Evolutionary conservation across 305 asterid species (phyloP), one percentile per base, ranked within the genome.

Genomic region (Solanum hybrid): DNA sequence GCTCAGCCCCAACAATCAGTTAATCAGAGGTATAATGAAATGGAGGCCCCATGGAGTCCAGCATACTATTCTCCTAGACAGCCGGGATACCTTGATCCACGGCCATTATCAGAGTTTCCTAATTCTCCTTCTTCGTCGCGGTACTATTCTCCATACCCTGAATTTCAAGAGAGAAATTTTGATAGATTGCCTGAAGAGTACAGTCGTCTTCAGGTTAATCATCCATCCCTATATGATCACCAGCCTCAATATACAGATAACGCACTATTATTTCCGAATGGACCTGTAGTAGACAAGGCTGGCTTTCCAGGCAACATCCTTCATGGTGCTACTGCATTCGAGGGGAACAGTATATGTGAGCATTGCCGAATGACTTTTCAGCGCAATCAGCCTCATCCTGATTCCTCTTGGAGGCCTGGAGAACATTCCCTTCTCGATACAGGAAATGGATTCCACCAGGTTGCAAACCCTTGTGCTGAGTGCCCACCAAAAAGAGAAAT

Each of bases 31-130:
- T 95, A 91, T 89, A 96, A 81, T 90, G 99, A 96, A 87, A 93
- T 95, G 96, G 99, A 97, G 88, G 95, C 98, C 89, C 98, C 99
- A 5, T 97, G 99, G 99, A 97, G 99, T 90, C 99, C 99, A 40
- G 97, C 94, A 51, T 96, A 95, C 89, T 95, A 95, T 90, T 97
- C 99, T 38, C 99, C 99, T 4, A 93, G 98, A 93, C 99, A 96
- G 60, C 93, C 94, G 77, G 95, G 93, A 37, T 89, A 56, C 86
- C 92, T 91, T 15, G 98, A 96, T 89, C 98, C 94, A 91, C 95
- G 98, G 78, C 97, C 92, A 27, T 87, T 91, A 90, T 88, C 89
- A 29, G 99, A 97, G 60, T 91, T 91, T 94, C 97, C 98, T 17
- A 92, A 95, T 86, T 97, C 99, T 19, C 99, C 99, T 86, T 95